Evolutionary conservation across 2,329 filamentous ascomycete species (phyloP).

Genomic region (Xylaria sp.): DNA sequence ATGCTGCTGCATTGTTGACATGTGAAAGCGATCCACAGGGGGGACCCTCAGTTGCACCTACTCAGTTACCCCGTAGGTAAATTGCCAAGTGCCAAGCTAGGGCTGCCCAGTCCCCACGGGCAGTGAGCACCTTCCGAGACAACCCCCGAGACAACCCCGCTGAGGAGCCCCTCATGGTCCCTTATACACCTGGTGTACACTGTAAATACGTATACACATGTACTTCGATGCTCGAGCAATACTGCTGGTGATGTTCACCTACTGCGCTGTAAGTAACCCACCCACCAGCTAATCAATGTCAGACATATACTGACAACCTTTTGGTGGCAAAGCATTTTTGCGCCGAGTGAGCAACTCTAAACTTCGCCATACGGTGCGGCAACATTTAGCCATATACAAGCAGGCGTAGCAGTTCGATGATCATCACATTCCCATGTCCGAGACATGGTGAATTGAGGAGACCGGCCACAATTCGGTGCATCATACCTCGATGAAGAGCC

Average conservation of each 20-base stretch:
- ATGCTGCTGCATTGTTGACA: slow-evolving; percentile 33
- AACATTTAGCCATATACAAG: background rate
- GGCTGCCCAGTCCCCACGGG: slow-evolving; percentile 15
- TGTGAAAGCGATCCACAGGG: slow-evolving; percentile 42
- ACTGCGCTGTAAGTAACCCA: too few relatives aligned
- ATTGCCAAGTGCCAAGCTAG: slow-evolving; percentile 8
- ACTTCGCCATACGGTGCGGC: background rate
- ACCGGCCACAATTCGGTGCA: background rate
- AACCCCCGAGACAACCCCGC: slow-evolving; percentile 15
- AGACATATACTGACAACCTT: too few relatives aligned
- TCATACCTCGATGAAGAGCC: background rate
- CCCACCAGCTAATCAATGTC: too few relatives aligned
- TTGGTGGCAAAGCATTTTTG: background rate
- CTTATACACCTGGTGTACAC: background rate
- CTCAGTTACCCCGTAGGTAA: too few relatives aligned
- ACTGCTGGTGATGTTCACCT: too few relatives aligned
- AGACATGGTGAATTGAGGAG: background rate
- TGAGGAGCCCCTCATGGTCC: background rate
- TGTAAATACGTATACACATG: too few relatives aligned
- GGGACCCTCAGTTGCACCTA: too few relatives aligned
- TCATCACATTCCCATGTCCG: background rate
- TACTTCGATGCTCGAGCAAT: too few relatives aligned
- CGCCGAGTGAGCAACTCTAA: background rate
- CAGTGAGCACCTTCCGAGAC: too few relatives aligned
- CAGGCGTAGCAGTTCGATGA: background rate